A percentile compares a stretch with the other conserved stretches of the same genome.
Conservation (phyloP, 768 basidiomycete genomes). For the Chalciporus piperatus region DNA sequence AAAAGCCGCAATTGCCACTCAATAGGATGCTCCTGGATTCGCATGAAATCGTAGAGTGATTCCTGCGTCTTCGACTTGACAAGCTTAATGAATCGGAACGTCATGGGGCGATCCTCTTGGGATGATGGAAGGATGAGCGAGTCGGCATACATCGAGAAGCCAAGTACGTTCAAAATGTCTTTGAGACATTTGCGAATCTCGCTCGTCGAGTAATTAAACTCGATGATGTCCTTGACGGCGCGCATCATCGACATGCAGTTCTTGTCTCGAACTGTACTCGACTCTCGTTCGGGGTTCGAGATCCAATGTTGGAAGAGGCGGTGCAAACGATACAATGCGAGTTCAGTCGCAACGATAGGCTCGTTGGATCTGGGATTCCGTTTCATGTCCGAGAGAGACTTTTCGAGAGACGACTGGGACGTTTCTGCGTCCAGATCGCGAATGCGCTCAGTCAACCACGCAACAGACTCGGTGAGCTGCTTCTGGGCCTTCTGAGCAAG, state of each 20-base stretch:
- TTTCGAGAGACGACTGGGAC: slow-evolving; percentile 26
- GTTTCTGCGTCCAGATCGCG: slow-evolving; percentile 26
- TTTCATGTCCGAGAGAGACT: slow-evolving; percentile 36
- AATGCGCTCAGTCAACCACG: slow-evolving; percentile 57
- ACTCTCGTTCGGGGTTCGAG: slow-evolving; percentile 39
- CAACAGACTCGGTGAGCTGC: slow-evolving; percentile 36
- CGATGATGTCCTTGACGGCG: slow-evolving; percentile 44
- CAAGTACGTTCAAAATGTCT: slow-evolving; percentile 42
- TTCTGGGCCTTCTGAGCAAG: slow-evolving; percentile 42
- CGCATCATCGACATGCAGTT: slow-evolving; percentile 47
- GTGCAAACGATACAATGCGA: slow-evolving; percentile 51
- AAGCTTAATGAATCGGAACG: slow-evolving; percentile 58
- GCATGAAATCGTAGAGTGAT: slow-evolving; percentile 50
- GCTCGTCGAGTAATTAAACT: slow-evolving; percentile 29
- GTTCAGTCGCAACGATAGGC: slow-evolving; percentile 46
- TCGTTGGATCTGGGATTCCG: slow-evolving; percentile 46
- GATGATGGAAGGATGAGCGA: slow-evolving; percentile 15
- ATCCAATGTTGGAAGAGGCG: slow-evolving; percentile 54
- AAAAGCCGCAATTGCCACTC: slow-evolving; percentile 69
- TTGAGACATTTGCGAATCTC: slow-evolving; percentile 36
- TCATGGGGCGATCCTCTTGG: slow-evolving; percentile 30
- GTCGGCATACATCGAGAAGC: slow-evolving; percentile 42
- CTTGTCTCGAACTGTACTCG: slow-evolving; percentile 39
- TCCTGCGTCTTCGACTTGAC: slow-evolving; percentile 42
- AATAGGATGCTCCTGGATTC: slow-evolving; percentile 52